These are phyloP conservation scores for Trichosporon asahii DNA, from an alignment of 1,284 basidiomycete species.

Conservation along the genomic window DNA sequence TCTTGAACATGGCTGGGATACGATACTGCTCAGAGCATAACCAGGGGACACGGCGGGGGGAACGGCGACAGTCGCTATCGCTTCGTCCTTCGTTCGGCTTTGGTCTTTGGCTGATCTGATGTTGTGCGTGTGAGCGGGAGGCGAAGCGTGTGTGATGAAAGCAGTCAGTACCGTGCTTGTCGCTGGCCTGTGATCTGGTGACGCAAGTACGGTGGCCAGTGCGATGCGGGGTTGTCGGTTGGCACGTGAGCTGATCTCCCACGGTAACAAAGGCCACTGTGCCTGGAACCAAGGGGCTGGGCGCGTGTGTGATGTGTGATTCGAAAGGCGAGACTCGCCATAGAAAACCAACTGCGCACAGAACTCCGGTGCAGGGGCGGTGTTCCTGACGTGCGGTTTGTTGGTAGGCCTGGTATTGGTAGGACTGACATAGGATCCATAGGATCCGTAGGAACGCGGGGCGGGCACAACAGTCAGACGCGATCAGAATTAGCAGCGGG, in stretches of 20 bases:
- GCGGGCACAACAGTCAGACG: neutral
- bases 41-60: neutral
- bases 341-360: too few species aligned
- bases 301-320: too few species aligned
- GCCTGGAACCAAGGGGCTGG: too few species aligned
- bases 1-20: conserved; percentile 43
- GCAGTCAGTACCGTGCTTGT: neutral
- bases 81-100: neutral
- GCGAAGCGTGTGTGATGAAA: neutral
- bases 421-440: neutral
- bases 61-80: neutral
- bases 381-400: neutral
- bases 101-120: neutral
- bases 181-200: neutral
- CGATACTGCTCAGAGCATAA: neutral
- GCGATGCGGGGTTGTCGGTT: neutral
- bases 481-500: neutral
- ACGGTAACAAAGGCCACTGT: neutral
- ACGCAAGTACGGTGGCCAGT: neutral
- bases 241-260: neutral
- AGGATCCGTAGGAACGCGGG: neutral
- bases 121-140: neutral
- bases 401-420: too few species aligned
- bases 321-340: neutral
- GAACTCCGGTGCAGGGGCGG: neutral